Conservation (phyloP, 441 rosid genomes). For the Corymbia citriodora region DNA sequence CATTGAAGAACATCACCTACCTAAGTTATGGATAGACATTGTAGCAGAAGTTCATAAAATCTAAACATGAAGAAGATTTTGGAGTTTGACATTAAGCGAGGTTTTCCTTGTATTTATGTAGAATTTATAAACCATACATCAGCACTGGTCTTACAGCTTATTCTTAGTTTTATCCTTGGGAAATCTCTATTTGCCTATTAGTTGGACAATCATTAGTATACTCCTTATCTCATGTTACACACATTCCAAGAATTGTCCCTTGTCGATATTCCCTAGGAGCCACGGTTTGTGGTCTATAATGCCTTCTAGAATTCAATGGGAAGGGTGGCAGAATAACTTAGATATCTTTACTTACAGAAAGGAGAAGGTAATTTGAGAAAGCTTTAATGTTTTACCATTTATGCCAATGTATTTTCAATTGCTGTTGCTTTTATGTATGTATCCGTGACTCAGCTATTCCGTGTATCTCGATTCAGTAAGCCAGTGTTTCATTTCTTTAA, state of each 20-base stretch:
- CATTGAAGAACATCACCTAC: background rate
- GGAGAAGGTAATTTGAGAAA: background rate
- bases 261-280: background rate
- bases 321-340: background rate
- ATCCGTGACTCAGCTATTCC: background rate
- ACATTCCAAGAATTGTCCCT: background rate
- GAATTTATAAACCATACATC: background rate
- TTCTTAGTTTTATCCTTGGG: background rate
- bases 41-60: background rate
- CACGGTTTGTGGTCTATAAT: background rate
- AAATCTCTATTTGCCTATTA: background rate
- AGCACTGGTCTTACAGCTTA: background rate
- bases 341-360: background rate
- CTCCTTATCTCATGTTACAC: background rate
- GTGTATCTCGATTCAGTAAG: background rate
- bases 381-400: background rate
- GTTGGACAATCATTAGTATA: background rate
- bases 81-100: background rate
- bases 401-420: background rate
- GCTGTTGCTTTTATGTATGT: background rate
- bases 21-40: background rate
- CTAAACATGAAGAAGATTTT: background rate
- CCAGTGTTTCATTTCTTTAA: background rate
- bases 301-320: background rate
- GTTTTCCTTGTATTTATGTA: background rate